A percentile compares a stretch with the other conserved stretches of the same genome.
Evolutionary conservation across 2,329 filamentous ascomycete species (phyloP).

Genomic region (Ophioceras dolichostomum): DNA sequence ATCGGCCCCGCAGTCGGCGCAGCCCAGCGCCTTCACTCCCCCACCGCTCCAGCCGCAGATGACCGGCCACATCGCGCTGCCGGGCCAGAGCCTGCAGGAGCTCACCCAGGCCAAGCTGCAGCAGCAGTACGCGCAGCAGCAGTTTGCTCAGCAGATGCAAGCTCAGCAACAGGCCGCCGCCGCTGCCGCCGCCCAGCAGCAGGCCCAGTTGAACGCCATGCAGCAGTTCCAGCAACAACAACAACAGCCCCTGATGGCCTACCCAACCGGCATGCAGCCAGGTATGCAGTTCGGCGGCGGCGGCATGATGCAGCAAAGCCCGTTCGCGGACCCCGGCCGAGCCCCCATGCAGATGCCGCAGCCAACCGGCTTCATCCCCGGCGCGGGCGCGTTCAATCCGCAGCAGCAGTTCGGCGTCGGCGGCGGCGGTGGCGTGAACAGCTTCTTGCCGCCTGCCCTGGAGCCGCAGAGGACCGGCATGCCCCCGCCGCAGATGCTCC

Average conservation of each 20-base stretch:
- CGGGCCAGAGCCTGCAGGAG: conserved; percentile 67
- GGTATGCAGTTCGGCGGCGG: conserved; percentile 26
- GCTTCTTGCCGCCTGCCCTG: conserved; percentile 43
- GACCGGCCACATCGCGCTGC: conserved; percentile 66
- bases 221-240: conserved; percentile 23
- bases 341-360: conserved; percentile 28
- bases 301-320: conserved; percentile 24
- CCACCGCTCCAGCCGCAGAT: conserved; percentile 73
- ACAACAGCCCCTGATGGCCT: conserved; percentile 17
- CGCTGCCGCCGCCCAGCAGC: conserved; percentile 23
- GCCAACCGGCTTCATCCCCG: conserved; percentile 36
- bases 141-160: conserved; percentile 24
- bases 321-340: conserved; percentile 24
- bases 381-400: conserved; percentile 48
- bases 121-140: conserved; percentile 41
- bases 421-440: conserved; percentile 36
- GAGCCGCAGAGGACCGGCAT: conserved; percentile 39
- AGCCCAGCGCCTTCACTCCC: conserved; percentile 59
- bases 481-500: conserved; percentile 29
- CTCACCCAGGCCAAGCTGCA: conserved; percentile 55
- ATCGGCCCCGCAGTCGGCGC: conserved; percentile 75
- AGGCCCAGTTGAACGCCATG: conserved; percentile 14
- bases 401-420: conserved; percentile 29
- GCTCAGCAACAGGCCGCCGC: conserved; percentile 12
- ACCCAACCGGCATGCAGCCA: conserved; percentile 22